Base-by-base conservation (phyloP, 108 stramenopile species). In the Asterionellopsis glacialis region DNA sequence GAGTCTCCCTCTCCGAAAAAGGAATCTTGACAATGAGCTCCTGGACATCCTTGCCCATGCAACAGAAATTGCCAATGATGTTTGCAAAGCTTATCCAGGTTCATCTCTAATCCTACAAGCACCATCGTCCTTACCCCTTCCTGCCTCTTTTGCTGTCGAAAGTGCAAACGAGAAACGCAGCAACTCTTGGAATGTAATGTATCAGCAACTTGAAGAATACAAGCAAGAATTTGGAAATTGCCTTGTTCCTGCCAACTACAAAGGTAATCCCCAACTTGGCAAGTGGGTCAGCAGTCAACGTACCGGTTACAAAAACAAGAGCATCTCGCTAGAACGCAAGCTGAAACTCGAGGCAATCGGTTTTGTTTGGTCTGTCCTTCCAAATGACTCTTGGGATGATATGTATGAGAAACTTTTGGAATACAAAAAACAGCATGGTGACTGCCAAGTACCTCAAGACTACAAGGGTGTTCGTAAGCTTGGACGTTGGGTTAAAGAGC, bases 341-440 rank as follows among this genome's bases (percentile, higher is more conserved):
- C n/a, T 49, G 26, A 80, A 84, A 41, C 63, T 93, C 21, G 91
- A 93, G 53, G 70, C 67, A 42, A 73, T 93, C 50, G 91, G 91
- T 5, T 56, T 93, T 56, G 88, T 85, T 59, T 93, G 91, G 91
- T 87, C 86, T 38, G 89, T 93, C 65, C 55, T 93, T 51, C 73
- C 80, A 23, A 87, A 80, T 33, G 76, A 81, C 38, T 77, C 91
- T 22, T 93, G 91, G 91, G 67, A 85, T 38, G 76, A 69, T 12
- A 93, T 93, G 91, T 93, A 61, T 53, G 86, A 90, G 16, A 70
- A 77, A 38, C 80, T 93, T 15, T 61, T 66, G n/a, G 63, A 79
- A 23, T 93, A 88, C 60, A 72, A 79, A 22, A 59, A 69, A 51
- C 72, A 76, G 21, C 66, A 80, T 57, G 72, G 76, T 25, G 67